Conservation (phyloP, 2,329 filamentous ascomycete species). For the Aureobasidium sp. region DNA sequence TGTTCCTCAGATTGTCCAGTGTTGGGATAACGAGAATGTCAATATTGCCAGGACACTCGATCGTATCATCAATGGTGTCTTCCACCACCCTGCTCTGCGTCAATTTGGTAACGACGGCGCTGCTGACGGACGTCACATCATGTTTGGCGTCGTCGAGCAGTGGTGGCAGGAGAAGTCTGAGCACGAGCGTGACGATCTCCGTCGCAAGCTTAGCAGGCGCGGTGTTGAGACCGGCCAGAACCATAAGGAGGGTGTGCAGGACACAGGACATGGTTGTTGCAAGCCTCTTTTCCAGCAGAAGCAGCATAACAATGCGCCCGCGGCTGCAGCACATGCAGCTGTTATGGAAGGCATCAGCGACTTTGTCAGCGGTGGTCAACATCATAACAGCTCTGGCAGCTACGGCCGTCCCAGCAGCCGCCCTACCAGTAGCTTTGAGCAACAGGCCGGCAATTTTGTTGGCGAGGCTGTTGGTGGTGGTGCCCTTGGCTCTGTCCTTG, state of each 20-base stretch:
- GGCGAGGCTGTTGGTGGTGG: slow-evolving; percentile 58
- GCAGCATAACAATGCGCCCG: slow-evolving; percentile 41
- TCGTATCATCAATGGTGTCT: slow-evolving; percentile 67
- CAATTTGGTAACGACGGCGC: slow-evolving; percentile 50
- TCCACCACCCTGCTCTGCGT: slow-evolving; percentile 82
- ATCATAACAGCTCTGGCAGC: slow-evolving; percentile 10
- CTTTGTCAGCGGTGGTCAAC: slow-evolving; percentile 21
- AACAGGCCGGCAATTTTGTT: slow-evolving; percentile 45
- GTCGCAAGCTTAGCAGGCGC: slow-evolving; percentile 66
- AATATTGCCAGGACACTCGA: slow-evolving; percentile 65
- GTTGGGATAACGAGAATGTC: slow-evolving; percentile 70
- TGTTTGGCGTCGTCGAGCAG: slow-evolving; percentile 72
- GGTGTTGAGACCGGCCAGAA: slow-evolving; percentile 74
- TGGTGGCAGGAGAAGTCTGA: slow-evolving; percentile 73
- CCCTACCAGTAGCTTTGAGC: slow-evolving; percentile 20
- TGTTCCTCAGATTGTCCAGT: slow-evolving; percentile 80
- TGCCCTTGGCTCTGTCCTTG: slow-evolving; percentile 63
- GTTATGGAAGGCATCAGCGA: slow-evolving; percentile 30
- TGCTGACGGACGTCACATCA: slow-evolving; percentile 62
- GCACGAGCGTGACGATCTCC: slow-evolving; percentile 58
- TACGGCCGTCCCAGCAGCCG: slow-evolving; percentile 36
- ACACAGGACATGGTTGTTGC: slow-evolving; percentile 79
- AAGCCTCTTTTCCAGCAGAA: slow-evolving; percentile 73
- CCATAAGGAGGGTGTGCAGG: slow-evolving; percentile 77
- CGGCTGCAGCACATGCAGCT: slow-evolving; percentile 29